Base-by-base conservation (phyloP, 306 rosid genomes). In the Fragaria nilgerrensis region DNA sequence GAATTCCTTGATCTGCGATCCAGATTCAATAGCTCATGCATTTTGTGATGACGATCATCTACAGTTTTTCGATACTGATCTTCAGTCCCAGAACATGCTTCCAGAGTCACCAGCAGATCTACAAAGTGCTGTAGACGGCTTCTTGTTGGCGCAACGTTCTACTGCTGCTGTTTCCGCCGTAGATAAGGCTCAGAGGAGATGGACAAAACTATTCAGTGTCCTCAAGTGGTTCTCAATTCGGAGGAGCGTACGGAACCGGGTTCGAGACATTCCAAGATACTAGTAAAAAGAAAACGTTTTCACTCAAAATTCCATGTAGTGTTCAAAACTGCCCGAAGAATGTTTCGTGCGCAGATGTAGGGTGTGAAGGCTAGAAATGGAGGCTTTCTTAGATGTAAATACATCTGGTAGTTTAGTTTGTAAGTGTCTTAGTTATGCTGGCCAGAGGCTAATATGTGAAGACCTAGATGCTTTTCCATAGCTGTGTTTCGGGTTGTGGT, bases 161-260 rank as follows among this genome's bases (percentile, higher is more conserved):
- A 62, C 89, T 5, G 70, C 87, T 32, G 64, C 68, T 32, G 43
- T 29, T 63, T 20, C 78, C 36, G 80, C 87, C 49, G 70, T 75
- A 9, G 86, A 74, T 52, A 83, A 79, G 76, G 99, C 99, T 70
- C 90, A 79, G 84, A 88, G 74, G 82, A 80, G 99, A 86, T 95
- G 99, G 99, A 87, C 91, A 39, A 92, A 87, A 86, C 76, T 95
- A 16, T 89, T 82, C 83, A 91, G 91, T 23, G 90, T 92, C 79
- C 82, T 95, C 65, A 84, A 89, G 83, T 95, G 92, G 99, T 95
- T 88, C 86, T 77, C 80, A 15, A 81, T 95, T 80, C 78, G 83
- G 80, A 82, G 82, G 77, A 82, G 50, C 23, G 76, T 80, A 32
- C 68, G 86, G 77, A 77, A 68, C 72, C 75, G 65, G 7, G 49